Base-by-base conservation (phyloP, 345 rosid species). In the Linum tenue region DNA sequence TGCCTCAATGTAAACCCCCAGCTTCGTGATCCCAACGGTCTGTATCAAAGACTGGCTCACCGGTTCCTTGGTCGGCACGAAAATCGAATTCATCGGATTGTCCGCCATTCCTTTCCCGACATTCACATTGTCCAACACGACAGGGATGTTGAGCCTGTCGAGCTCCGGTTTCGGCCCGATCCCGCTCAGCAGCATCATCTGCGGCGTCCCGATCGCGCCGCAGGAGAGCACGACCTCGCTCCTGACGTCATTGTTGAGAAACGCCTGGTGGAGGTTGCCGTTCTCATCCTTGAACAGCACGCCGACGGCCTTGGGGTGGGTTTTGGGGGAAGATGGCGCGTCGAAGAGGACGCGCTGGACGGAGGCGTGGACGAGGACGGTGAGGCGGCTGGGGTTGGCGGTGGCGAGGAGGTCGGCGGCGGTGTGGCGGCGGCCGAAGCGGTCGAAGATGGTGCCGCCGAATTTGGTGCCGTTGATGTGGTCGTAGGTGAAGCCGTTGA, bases 161-260 rank as follows among this genome's bases (percentile, higher is more conserved):
- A 94, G 91, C 43, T 88, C 87, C 9, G 65, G 73, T 77, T 74
- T 83, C 2, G 97, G 96, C 42, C 99, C 99, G 64, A 94, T 69
- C 2, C 99, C 99, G 69, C 99, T 94, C 7, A 94, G 81, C 77
- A 91, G 48, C 37, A 94, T 65, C 88, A 94, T 74, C 56, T 94
- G 99, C 39, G 99, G 99, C 39, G 88, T 82, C 17, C 91, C 97
- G 9, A 94, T 84, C 9, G 99, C 99, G 48, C 99, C 99, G 62
- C 82, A 72, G 0, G 97, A 91, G 69, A 91, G 56, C 59, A 95
- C 82, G 35, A 91, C 77, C 80, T 95, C 97, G 71, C 99, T 89
- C 55, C 69, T 82, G 6, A 64, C 76, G 36, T 66, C 74, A 39
- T 79, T 71, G 55, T 75, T 64, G 0, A 90, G 85, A 56, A 84